A percentile compares a stretch with the other conserved stretches of the same genome.
Conservation (phyloP, 371 early-diverging fungal species). For the Gilbertella persicaria region DNA sequence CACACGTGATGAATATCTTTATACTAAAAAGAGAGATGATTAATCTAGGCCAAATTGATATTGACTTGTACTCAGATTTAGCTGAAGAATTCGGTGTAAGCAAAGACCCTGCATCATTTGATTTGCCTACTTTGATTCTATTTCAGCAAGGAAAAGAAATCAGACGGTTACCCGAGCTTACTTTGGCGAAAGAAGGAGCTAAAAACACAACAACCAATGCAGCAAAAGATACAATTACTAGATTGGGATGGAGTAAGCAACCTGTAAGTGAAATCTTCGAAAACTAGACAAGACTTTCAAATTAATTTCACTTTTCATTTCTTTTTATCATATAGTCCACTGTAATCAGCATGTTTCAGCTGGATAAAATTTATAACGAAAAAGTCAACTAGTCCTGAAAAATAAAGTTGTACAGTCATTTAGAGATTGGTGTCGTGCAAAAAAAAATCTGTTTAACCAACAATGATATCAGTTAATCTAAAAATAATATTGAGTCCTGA, state of each 20-base stretch:
- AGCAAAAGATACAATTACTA: slow-evolving; percentile 50
- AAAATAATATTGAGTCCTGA: no score
- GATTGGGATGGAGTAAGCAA: slow-evolving; percentile 52
- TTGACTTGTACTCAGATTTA: slow-evolving; percentile 44
- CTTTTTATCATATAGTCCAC: no score
- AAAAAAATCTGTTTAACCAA: no score
- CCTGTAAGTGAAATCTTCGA: slow-evolving; percentile 34
- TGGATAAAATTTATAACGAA: no score
- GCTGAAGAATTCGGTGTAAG: slow-evolving; percentile 49
- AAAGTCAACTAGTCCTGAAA: no score
- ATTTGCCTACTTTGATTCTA: slow-evolving; percentile 47
- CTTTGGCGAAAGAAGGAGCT: slow-evolving; percentile 27
- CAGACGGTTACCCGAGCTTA: slow-evolving; percentile 43
- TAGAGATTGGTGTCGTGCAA: no score
- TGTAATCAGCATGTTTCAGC: no score
- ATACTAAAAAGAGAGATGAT: not conserved
- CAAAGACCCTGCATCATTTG: slow-evolving; percentile 52
- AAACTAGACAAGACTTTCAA: no score
- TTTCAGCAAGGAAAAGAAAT: slow-evolving; percentile 48
- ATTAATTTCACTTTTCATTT: no score
- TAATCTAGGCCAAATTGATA: slow-evolving; percentile 42
- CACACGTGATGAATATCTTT: not conserved
- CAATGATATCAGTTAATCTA: no score
- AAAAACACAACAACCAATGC: slow-evolving; percentile 24
- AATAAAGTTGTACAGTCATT: no score